A percentile compares a stretch with the other conserved stretches of the same genome.
phyloP scores from a whole-genome alignment of 805 yeast species.

The Suhomyces sp. region DNA sequence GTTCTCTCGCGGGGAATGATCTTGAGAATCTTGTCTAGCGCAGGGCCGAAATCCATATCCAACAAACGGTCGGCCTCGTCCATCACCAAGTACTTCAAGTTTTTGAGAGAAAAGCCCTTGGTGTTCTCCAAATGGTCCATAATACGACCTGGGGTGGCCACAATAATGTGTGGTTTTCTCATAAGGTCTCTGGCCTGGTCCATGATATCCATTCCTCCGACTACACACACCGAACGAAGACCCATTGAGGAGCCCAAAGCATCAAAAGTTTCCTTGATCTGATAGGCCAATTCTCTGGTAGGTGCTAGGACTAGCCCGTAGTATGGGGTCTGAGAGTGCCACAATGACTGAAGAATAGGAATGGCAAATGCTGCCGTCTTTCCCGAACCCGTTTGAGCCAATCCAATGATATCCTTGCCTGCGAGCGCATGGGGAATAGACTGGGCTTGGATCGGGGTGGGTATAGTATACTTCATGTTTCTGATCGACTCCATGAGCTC shows the following conservation, averaged over 20 bases:
- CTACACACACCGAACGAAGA: constrained; percentile 80
- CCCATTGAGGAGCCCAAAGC: constrained; percentile 93
- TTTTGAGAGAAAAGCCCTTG: constrained; percentile 79
- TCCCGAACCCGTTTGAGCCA: constrained; percentile 98
- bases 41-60: constrained; percentile 97
- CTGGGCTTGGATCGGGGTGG: constrained; percentile 92
- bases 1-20: constrained; percentile 83
- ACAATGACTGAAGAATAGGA: constrained; percentile 86
- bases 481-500: constrained; percentile 80
- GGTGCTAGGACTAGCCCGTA: constrained; percentile 88
- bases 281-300: constrained; percentile 81
- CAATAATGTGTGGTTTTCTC: constrained; percentile 90
- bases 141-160: constrained; percentile 93
- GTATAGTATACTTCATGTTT: constrained; percentile 68
- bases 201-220: constrained; percentile 99
- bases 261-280: constrained; percentile 91
- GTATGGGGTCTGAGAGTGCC: constrained; percentile 85
- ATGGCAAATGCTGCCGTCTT: constrained; percentile 98
- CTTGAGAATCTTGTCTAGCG: constrained; percentile 78
- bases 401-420: constrained; percentile 91
- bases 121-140: constrained; percentile 94
- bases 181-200: constrained; percentile 92
- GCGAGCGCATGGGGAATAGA: constrained; percentile 87
- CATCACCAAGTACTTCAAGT: constrained; percentile 80
- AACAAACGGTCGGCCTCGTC: constrained; percentile 96